Evolutionary conservation across 805 yeast species (phyloP).

Genomic region (Metschnikowia anglica): DNA sequence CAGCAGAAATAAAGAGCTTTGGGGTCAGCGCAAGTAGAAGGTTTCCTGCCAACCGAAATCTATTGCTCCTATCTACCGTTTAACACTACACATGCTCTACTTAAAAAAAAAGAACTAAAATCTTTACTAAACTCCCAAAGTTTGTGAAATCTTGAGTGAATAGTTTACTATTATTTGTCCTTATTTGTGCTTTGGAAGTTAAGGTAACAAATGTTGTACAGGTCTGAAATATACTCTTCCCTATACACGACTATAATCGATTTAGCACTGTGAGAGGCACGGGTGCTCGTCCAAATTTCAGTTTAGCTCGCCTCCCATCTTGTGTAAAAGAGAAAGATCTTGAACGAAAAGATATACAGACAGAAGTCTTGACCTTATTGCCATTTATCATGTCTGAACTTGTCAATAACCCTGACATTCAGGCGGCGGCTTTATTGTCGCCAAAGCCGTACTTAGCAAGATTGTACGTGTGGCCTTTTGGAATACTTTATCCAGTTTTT

Average conservation of each 20-base stretch:
- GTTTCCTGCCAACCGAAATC: no score
- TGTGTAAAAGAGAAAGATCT: background rate
- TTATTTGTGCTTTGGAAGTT: no score
- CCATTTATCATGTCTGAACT: constrained; percentile 34
- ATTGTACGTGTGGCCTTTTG: constrained; percentile 83
- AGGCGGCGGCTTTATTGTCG: constrained; percentile 69
- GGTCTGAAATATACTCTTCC: background rate
- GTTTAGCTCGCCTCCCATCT: background rate
- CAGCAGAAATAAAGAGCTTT: no score
- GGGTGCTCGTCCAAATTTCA: constrained; percentile 4
- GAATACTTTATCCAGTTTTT: constrained; percentile 73
- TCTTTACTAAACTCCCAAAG: no score
- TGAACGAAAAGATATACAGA: no score
- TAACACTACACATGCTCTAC: no score
- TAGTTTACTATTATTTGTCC: no score
- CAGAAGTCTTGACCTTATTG: background rate
- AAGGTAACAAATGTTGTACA: no score
- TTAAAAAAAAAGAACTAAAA: no score
- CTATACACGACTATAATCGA: background rate
- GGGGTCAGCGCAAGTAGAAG: no score
- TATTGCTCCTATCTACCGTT: no score
- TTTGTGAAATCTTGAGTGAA: no score
- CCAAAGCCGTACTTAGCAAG: constrained; percentile 59
- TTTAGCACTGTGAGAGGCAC: constrained; percentile 1
- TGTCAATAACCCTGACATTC: constrained; percentile 72